phyloP scores from a whole-genome alignment of 805 yeast genomes.

The Kluyveromyces aestuarii region DNA sequence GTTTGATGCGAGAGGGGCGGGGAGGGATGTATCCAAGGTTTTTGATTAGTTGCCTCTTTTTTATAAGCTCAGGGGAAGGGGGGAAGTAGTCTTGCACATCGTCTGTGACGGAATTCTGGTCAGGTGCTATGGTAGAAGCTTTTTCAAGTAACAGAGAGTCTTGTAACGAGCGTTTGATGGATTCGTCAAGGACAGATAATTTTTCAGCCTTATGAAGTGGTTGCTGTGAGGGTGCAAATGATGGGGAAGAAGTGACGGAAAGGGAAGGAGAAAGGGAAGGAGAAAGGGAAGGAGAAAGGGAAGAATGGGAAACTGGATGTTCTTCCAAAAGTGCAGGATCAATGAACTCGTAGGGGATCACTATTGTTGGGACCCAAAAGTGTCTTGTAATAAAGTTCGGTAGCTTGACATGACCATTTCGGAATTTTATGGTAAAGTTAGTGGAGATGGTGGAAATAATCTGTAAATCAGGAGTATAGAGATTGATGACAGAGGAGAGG shows the following conservation, averaged over 20 bases:
- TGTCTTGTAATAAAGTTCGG: slow-evolving; percentile 26
- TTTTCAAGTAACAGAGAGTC: neutral
- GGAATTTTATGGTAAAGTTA: slow-evolving; percentile 28
- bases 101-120: neutral
- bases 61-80: slow-evolving; percentile 15
- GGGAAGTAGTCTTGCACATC: slow-evolving; percentile 23
- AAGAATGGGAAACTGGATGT: neutral
- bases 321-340: slow-evolving; percentile 20
- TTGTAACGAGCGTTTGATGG: neutral
- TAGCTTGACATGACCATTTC: slow-evolving; percentile 26
- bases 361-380: slow-evolving; percentile 20
- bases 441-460: slow-evolving; percentile 27
- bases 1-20: slow-evolving; percentile 15
- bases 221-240: neutral
- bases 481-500: slow-evolving; percentile 14
- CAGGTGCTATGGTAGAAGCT: neutral
- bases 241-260: no score
- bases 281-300: neutral
- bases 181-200: neutral
- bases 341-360: slow-evolving; percentile 27
- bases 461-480: slow-evolving; percentile 25
- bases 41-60: slow-evolving; percentile 20
- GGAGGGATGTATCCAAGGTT: slow-evolving; percentile 24
- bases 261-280: neutral
- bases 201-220: neutral